Base-by-base conservation (phyloP, 805 yeast species). In the Blastobotrys terrestris region DNA sequence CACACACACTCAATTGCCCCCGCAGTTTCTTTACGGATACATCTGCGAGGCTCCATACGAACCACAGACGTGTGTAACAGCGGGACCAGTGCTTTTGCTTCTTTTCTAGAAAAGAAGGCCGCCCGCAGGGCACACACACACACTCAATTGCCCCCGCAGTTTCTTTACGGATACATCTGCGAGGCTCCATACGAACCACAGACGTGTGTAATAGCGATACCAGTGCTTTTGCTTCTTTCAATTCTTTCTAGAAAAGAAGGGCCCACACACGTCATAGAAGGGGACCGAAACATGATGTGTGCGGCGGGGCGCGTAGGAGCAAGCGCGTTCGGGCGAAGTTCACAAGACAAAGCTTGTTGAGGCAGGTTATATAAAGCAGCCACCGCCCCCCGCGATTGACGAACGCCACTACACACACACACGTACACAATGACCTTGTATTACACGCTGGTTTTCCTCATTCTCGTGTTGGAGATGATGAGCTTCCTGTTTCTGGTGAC, bases 401-500 rank as follows among this genome's bases (percentile, higher is more conserved):
- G 31, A 8, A 11, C 39, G 19, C 7, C 53, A 14, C 22, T 11
- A 39, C 18, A 35, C 41, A n/a, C 13, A 39, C 19, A 46, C 46
- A 47, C 39, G 14, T 31, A 14, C 48, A 57, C 40, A 42, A 74
- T 74, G 77, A 74, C 77, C 35, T 60, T 74, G 45, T 74, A 74
- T 60, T 74, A 74, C 63, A 61, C 72, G 13, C 44, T 74, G 46
- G 87, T 91, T 4, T 92, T 91, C 61, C 81, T 79, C n/a, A 73
- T 94, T 41, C 77, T 94, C 57, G 78, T 86, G 50, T 54, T 77
- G 15, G 99, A 94, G 71, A 82, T 92, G 83, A 79, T 71, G 14
- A 71, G 87, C 46, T 94, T 92, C 74, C 77, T 88, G 50, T 64
- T 87, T 39, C 78, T 94, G 58, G 89, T 96, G 6, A 69, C 91